Conservation (phyloP, 768 basidiomycete genomes). For the Boletus bicolor region DNA sequence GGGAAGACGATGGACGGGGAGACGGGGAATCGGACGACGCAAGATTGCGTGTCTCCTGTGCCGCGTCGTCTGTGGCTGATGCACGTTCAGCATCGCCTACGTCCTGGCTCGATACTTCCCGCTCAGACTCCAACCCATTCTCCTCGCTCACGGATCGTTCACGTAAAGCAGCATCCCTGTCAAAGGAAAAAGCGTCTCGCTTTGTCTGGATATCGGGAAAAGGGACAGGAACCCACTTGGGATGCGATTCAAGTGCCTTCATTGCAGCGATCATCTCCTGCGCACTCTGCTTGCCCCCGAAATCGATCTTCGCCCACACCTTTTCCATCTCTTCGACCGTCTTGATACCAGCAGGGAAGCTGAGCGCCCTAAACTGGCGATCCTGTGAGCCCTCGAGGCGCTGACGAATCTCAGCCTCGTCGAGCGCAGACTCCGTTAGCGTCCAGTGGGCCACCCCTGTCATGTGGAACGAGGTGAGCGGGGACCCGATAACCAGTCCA, state of each 20-base stretch:
- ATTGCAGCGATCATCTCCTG: slow-evolving; percentile 3
- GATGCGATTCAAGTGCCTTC: background rate
- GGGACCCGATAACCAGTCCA: background rate
- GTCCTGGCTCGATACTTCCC: background rate
- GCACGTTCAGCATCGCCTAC: background rate
- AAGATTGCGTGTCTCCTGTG: background rate
- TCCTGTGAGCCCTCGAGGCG: slow-evolving; percentile 33
- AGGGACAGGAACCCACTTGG: slow-evolving; percentile 1
- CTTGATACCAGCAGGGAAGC: slow-evolving; percentile 48
- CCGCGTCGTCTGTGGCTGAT: background rate
- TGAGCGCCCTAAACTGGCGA: slow-evolving; percentile 46
- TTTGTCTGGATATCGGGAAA: too few relatives aligned
- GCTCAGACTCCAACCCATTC: background rate
- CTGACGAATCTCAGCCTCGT: slow-evolving; percentile 34
- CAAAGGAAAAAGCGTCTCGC: background rate
- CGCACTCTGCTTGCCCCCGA: slow-evolving; percentile 13
- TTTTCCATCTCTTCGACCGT: slow-evolving; percentile 27
- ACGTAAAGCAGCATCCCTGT: background rate
- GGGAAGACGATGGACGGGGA: slow-evolving; percentile 9
- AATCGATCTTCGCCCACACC: slow-evolving; percentile 33
- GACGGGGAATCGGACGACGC: background rate
- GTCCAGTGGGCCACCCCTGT: slow-evolving; percentile 65
- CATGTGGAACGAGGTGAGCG: background rate
- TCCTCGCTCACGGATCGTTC: background rate
- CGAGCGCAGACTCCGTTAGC: slow-evolving; percentile 40